Percentiles rank a stretch among this genome's conserved stretches.
Conservation (phyloP, 1,284 basidiomycete species). For the Apiotrichum mycotoxinovorans region DNA sequence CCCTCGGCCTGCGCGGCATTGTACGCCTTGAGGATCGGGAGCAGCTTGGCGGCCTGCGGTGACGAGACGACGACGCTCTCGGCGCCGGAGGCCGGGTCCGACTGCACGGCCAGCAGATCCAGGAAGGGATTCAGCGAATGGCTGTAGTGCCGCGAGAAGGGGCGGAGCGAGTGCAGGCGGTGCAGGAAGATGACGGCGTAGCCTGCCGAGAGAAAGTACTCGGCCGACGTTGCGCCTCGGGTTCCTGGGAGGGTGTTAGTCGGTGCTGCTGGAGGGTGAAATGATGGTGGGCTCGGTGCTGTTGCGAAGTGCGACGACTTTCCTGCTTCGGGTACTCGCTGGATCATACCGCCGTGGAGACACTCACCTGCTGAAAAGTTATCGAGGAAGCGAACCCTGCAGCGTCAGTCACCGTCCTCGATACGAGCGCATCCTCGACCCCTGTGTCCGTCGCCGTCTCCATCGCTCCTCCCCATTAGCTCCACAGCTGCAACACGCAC, state of each 20-base stretch:
- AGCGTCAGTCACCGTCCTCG: not conserved
- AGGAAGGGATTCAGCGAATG: constrained; percentile 97
- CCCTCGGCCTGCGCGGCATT: constrained; percentile 71
- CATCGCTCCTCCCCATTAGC: too few relatives aligned
- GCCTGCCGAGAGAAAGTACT: constrained; percentile 86
- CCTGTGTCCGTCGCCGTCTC: too few relatives aligned
- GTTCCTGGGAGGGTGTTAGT: constrained; percentile 64
- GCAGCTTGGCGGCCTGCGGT: constrained; percentile 61
- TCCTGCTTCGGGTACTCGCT: too few relatives aligned
- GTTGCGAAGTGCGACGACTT: too few relatives aligned
- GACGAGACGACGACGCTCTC: constrained; percentile 56
- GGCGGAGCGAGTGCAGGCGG: constrained; percentile 92
- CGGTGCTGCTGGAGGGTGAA: too few relatives aligned
- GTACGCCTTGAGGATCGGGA: constrained; percentile 74
- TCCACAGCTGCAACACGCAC: constrained; percentile 57
- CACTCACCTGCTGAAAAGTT: constrained; percentile 91
- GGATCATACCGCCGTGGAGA: too few relatives aligned
- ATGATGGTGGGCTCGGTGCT: too few relatives aligned
- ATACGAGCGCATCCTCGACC: not conserved
- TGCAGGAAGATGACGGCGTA: constrained; percentile 99
- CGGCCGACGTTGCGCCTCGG: constrained; percentile 92
- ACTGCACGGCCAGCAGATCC: constrained; percentile 75
- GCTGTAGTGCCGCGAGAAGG: constrained; percentile 94
- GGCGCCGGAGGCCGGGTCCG: not conserved
- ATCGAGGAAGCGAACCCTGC: constrained; percentile 92